Conservation (phyloP, 345 rosid genomes). For the Anacardium occidentale region DNA sequence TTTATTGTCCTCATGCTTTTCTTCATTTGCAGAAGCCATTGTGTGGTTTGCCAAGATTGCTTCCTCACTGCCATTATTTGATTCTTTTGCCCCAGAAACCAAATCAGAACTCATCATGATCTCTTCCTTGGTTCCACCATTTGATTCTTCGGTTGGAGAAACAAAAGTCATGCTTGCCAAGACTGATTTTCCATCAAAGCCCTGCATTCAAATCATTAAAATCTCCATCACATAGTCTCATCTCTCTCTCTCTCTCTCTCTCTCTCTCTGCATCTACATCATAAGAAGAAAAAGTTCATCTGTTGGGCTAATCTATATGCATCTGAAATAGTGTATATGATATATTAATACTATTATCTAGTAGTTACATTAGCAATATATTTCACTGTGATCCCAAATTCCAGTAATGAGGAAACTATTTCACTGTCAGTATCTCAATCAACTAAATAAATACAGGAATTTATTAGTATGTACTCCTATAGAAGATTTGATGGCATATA, state of each 20-base stretch:
- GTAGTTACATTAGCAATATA: not conserved
- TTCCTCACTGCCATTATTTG: constrained; percentile 5
- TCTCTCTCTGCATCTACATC: not conserved
- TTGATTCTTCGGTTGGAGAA: constrained; percentile 17
- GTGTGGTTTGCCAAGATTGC: constrained; percentile 5
- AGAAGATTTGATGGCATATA: not conserved
- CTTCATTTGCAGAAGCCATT: constrained; percentile 20
- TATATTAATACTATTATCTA: not conserved
- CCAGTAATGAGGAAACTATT: not conserved
- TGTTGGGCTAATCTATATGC: not conserved
- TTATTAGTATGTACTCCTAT: not conserved
- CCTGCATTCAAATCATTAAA: constrained; percentile 32
- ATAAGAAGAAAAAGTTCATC: not conserved
- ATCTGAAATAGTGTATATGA: not conserved
- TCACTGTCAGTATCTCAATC: not conserved
- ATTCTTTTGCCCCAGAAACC: constrained; percentile 22
- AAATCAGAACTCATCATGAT: not conserved
- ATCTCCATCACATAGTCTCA: not conserved
- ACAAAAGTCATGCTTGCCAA: constrained; percentile 8
- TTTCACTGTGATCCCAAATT: not conserved
- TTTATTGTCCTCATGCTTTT: constrained; percentile 10
- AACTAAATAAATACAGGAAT: not conserved
- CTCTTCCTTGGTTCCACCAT: not conserved
- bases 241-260: not conserved
- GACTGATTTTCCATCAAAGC: constrained; percentile 19